Conservation (phyloP, 108 stramenopile species). For the Chaetoceros muelleri region DNA sequence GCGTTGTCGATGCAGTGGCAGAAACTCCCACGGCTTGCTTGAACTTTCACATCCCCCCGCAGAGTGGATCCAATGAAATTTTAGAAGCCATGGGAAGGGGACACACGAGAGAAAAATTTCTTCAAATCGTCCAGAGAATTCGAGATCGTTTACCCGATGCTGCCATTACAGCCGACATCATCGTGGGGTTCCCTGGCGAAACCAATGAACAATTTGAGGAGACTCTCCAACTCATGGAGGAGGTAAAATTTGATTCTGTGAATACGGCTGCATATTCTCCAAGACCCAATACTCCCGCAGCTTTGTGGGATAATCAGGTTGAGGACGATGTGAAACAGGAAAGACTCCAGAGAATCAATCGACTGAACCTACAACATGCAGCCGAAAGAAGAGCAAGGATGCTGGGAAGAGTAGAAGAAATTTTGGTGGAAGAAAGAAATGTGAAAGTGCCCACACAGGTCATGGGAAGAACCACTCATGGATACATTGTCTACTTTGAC, state of each 20-base stretch:
- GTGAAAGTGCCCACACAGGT: slow-evolving; percentile 82
- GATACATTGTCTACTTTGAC: slow-evolving; percentile 84
- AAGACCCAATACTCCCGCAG: slow-evolving; percentile 82
- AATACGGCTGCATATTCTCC: slow-evolving; percentile 81
- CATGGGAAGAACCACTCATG: slow-evolving; percentile 87
- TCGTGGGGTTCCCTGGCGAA: slow-evolving; percentile 96
- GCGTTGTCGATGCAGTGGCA: slow-evolving; percentile 90
- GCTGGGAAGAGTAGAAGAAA: slow-evolving; percentile 81
- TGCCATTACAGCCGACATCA: slow-evolving; percentile 86
- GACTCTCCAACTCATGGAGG: slow-evolving; percentile 86
- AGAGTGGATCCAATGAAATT: slow-evolving; percentile 80
- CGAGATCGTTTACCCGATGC: slow-evolving; percentile 83
- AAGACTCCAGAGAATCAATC: slow-evolving; percentile 82
- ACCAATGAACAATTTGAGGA: slow-evolving; percentile 92
- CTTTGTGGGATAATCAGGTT: slow-evolving; percentile 70
- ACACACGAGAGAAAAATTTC: slow-evolving; percentile 86
- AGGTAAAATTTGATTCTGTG: slow-evolving; percentile 73
- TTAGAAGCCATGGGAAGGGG: slow-evolving; percentile 91
- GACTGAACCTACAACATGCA: slow-evolving; percentile 76
- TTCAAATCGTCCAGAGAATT: slow-evolving; percentile 84
- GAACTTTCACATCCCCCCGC: slow-evolving; percentile 90
- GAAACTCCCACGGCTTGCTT: slow-evolving; percentile 77
- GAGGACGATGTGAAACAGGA: slow-evolving; percentile 77
- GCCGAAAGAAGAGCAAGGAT: slow-evolving; percentile 83
- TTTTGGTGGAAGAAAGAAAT: slow-evolving; percentile 92